Conservation (phyloP, 1,284 basidiomycete genomes). For the Tremellales sp. region DNA sequence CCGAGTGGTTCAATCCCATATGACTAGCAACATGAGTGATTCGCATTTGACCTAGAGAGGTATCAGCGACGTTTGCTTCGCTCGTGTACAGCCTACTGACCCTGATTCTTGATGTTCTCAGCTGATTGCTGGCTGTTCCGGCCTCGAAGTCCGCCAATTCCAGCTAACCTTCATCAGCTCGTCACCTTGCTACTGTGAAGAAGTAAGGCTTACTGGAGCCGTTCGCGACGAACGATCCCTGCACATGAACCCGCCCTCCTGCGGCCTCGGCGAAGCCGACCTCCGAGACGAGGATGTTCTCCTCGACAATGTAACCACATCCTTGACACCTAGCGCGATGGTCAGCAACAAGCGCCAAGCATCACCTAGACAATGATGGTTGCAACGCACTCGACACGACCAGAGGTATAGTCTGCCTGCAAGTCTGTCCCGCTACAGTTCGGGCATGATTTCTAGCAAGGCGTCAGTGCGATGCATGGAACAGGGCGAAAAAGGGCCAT, state of each 20-base stretch:
- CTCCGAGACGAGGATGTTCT: slow-evolving; percentile 90
- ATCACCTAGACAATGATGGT: neutral
- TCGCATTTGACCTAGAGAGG: slow-evolving; percentile 63
- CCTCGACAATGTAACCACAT: slow-evolving; percentile 87
- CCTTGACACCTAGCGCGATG: slow-evolving; percentile 57
- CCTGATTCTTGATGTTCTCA: slow-evolving; percentile 38
- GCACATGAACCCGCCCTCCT: slow-evolving; percentile 88
- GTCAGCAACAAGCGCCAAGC: neutral
- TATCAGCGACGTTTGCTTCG: neutral
- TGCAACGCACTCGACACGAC: slow-evolving; percentile 33
- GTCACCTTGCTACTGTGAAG: neutral
- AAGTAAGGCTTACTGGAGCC: slow-evolving; percentile 71
- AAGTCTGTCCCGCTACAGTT: slow-evolving; percentile 25
- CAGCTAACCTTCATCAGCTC: slow-evolving; percentile 18
- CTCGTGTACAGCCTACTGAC: slow-evolving; percentile 15
- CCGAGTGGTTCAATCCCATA: slow-evolving; percentile 71
- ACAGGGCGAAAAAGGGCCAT: neutral
- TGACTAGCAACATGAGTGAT: slow-evolving; percentile 76
- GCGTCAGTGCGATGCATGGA: neutral
- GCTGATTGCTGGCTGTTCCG: slow-evolving; percentile 22
- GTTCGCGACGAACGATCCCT: slow-evolving; percentile 89
- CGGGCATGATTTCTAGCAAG: slow-evolving; percentile 18
- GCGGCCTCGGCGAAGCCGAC: slow-evolving; percentile 91
- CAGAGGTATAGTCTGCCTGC: slow-evolving; percentile 30
- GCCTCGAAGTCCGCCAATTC: slow-evolving; percentile 29